Evolutionary conservation across 768 basidiomycete species (phyloP), one percentile per base, ranked within the genome.

Genomic region (Podaxis carcinomalis): DNA sequence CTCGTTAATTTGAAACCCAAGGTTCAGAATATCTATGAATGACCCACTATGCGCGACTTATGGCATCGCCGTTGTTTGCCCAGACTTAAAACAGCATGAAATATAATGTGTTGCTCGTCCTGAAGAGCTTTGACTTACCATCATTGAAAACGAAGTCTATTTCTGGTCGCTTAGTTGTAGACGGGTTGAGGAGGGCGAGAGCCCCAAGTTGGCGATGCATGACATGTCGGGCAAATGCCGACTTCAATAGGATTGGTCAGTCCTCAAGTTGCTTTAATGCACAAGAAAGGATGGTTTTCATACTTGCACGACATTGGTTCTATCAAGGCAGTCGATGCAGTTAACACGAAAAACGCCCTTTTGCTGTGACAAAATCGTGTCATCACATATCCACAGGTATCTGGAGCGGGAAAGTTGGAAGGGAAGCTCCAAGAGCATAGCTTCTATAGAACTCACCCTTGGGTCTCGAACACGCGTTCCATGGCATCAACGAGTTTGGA

Each of bases 11-110:
- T 59, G 51, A 63, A 23, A 13, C 27, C 7, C 37, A 3, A 49
- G 32, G 9, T 3, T 49, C 7, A 39, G 6, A 32, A 9, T n/a
- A 28, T 57, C 25, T 56, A 46, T 7, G 49, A 57, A 57, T n/a
- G 7, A 42, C 88, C 69, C 69, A 92, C 90, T 92, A 93, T 57
- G 89, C 89, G 57, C 90, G 82, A 71, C 92, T 95, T 61, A 97
- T 92, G 4, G 93, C 90, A 70, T 99, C 97, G 0, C 97, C 97
- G 66, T 98, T 98, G 69, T 98, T 97, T 1, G 97, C 97, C 97
- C 97, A 99, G 16, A 93, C 92, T 92, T 62, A 23, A 49, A 40
- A 62, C 25, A 16, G n/a, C 57, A 19, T 23, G 53, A 13, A 46
- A 13, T 13, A 36, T 21, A 19, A 28, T 5, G n/a, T 13, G 52